Percentiles rank a stretch among this genome's conserved stretches.
phyloP scores from a whole-genome alignment of 2,329 filamentous ascomycete species.

The Stagonosporopsis vannaccii region DNA sequence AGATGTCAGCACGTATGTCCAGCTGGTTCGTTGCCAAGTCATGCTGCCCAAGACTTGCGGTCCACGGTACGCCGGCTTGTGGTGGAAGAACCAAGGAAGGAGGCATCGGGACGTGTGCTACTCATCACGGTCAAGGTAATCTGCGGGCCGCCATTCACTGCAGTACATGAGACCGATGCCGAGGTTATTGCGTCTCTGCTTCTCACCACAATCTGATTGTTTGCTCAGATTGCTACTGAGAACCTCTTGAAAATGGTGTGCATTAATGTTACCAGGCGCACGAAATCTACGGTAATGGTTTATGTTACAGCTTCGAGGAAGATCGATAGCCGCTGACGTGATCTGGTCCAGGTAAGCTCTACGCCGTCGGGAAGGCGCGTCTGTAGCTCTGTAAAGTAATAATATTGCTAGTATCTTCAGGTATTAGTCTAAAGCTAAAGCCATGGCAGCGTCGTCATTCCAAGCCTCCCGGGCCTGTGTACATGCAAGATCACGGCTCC shows the following conservation, averaged over 20 bases:
- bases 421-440: conserved; percentile 6
- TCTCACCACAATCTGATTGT: too few relatives aligned
- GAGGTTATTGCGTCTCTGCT: neutral
- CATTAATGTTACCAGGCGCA: neutral
- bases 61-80: neutral
- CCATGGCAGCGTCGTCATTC: conserved; percentile 28
- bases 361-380: neutral
- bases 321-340: neutral
- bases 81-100: neutral
- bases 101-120: neutral
- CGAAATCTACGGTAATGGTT: neutral
- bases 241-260: neutral
- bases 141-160: neutral
- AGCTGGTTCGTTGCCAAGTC: conserved; percentile 1
- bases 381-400: neutral
- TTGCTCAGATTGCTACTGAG: neutral
- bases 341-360: neutral
- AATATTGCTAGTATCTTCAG: neutral
- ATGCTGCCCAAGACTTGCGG: conserved; percentile 1
- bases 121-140: neutral
- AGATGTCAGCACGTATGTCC: neutral
- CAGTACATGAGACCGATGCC: neutral
- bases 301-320: neutral
- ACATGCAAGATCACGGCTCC: conserved; percentile 18
- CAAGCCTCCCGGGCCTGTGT: conserved; percentile 18